Evolutionary conservation across 345 rosid genomes (phyloP), one percentile per base, ranked within the genome.

Genomic region (Linum trigynum): DNA sequence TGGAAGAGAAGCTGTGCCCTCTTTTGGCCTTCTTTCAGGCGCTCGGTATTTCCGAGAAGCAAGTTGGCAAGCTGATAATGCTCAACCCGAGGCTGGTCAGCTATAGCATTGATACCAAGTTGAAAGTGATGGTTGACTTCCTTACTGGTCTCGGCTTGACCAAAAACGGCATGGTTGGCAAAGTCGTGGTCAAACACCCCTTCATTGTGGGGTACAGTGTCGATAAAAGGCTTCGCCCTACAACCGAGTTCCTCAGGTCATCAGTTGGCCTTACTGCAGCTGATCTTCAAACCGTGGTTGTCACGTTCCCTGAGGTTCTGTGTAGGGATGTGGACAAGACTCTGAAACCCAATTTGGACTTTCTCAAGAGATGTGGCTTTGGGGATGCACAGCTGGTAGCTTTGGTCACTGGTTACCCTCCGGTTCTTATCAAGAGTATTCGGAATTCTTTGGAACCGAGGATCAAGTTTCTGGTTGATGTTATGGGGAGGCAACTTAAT

Each of bases 1-100:
- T 88, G 40, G 84, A 88, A 74, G 88, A 88, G 82, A 88, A 86
- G 74, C 88, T 88, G 39, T 88, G 91, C 56, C 96, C 96, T 1
- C 89, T 88, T 50, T 77, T 88, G 76, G 96, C 91, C 17, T 88
- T 88, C 82, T 86, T 86, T 64, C 91, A 88, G 71, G 84, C 91
- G 0, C 67, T 81, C 36, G 96, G 91, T 38, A 81, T 88, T 57
- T 76, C 96, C 43, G 90, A 88, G 71, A 80, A 76, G 62, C 91
- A 88, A 37, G 85, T 86, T 43, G 96, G 91, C 43, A 88, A 81
- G 65, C 77, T 88, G 57, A 72, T 86, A 59, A 69, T 88, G 75
- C 80, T 80, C 17, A 86, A 88, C 71, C 96, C 96, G 0, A 80
- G 91, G 81, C 88, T 88, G 2, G 67, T 88, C 72, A 88, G 96